Percentiles rank a stretch among this genome's conserved stretches.
phyloP scores from a whole-genome alignment of 2,329 filamentous ascomycete species.

The Aspergillus persii region DNA sequence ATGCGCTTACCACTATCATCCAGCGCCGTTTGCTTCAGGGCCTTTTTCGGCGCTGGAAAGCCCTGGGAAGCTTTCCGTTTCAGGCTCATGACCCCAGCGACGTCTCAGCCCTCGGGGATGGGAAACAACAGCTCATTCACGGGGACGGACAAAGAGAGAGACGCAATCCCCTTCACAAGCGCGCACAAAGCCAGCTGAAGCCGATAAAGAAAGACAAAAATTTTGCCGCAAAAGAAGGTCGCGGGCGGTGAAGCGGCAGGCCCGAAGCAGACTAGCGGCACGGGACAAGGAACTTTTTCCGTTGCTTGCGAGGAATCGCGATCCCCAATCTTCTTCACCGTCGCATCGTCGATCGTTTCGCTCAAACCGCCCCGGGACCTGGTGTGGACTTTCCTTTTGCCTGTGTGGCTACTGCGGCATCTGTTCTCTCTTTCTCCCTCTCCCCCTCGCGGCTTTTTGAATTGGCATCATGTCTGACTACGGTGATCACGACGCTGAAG shows the following conservation, averaged over 20 bases:
- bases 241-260: conserved; percentile 29
- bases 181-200: neutral
- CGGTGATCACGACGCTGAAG: conserved; percentile 63
- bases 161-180: neutral
- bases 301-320: conserved; percentile 25
- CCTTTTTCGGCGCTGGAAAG: conserved; percentile 28
- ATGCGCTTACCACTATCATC: conserved; percentile 30
- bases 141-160: neutral
- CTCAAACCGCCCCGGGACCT: conserved; percentile 10
- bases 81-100: conserved; percentile 28
- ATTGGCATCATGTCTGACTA: conserved; percentile 66
- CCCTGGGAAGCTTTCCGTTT: conserved; percentile 36
- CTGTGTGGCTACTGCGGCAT: conserved; percentile 4
- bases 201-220: conserved; percentile 19
- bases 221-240: conserved; percentile 26
- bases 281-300: conserved; percentile 34
- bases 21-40: conserved; percentile 27
- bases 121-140: neutral
- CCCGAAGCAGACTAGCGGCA: conserved; percentile 27
- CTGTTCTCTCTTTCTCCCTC: conserved; percentile 13
- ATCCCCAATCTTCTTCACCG: conserved; percentile 21
- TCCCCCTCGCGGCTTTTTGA: conserved; percentile 13
- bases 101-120: neutral
- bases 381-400: conserved; percentile 8
- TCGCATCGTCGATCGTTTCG: conserved; percentile 17